phyloP scores from a whole-genome alignment of 768 basidiomycete species.

The Pleurotus sapidus region DNA sequence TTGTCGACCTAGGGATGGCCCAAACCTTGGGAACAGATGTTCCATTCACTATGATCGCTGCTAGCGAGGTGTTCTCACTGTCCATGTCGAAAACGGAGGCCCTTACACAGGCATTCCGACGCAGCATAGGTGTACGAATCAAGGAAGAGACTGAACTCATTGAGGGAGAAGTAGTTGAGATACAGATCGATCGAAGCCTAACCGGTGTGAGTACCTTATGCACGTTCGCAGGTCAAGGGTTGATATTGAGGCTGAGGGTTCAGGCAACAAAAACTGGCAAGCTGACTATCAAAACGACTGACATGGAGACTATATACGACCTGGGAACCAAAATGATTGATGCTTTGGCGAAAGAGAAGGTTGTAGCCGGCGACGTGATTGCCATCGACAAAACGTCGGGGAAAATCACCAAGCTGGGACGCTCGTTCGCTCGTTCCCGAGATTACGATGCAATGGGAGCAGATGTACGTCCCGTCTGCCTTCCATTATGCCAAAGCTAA shows the following conservation, averaged over 20 bases:
- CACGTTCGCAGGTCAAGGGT: too few species aligned
- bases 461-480: slow-evolving; percentile 62
- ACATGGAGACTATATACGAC: slow-evolving; percentile 99
- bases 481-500: slow-evolving; percentile 4
- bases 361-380: slow-evolving; percentile 91
- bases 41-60: slow-evolving; percentile 97
- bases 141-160: slow-evolving; percentile 98
- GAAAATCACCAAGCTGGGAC: slow-evolving; percentile 92
- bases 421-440: slow-evolving; percentile 94
- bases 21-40: slow-evolving; percentile 93
- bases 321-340: slow-evolving; percentile 99
- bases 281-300: slow-evolving; percentile 95
- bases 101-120: slow-evolving; percentile 91
- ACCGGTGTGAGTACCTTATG: slow-evolving; percentile 67
- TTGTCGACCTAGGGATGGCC: slow-evolving; percentile 75
- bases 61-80: slow-evolving; percentile 95
- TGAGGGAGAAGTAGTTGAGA: slow-evolving; percentile 97
- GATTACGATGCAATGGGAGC: slow-evolving; percentile 99
- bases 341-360: slow-evolving; percentile 94
- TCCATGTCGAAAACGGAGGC: slow-evolving; percentile 99
- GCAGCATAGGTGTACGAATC: slow-evolving; percentile 96
- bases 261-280: slow-evolving; percentile 98
- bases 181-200: slow-evolving; percentile 95
- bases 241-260: background rate
- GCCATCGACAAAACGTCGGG: slow-evolving; percentile 97